Percentiles rank a stretch among this genome's conserved stretches.
Evolutionary conservation across 2,329 filamentous ascomycete species (phyloP).

Genomic region (Myriosclerotinia duriaeana): DNA sequence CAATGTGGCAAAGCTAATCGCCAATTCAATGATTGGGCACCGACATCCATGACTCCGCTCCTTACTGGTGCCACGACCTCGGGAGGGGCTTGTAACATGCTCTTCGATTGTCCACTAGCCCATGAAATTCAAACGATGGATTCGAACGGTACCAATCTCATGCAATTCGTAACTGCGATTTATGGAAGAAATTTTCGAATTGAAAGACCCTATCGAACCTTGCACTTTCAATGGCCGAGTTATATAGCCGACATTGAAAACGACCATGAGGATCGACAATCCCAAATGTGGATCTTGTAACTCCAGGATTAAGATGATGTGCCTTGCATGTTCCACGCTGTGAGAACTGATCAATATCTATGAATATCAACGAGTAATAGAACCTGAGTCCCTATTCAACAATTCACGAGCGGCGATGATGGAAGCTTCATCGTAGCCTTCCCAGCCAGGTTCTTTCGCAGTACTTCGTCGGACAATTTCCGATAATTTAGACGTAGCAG

Average conservation of each 20-base stretch:
- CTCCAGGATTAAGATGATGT: slow-evolving; percentile 28
- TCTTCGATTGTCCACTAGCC: slow-evolving; percentile 18
- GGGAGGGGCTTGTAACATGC: slow-evolving; percentile 21
- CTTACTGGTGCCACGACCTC: slow-evolving; percentile 30
- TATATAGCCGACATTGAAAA: slow-evolving; percentile 5
- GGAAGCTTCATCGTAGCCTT: slow-evolving; percentile 70
- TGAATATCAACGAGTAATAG: slow-evolving; percentile 37
- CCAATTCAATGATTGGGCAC: slow-evolving; percentile 26
- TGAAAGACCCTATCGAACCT: slow-evolving; percentile 16
- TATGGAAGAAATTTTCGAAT: slow-evolving; percentile 16
- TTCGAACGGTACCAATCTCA: slow-evolving; percentile 6
- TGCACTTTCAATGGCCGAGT: slow-evolving; percentile 9
- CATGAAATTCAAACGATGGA: slow-evolving; percentile 9
- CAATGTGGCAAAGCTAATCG: slow-evolving; percentile 26
- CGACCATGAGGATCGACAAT: slow-evolving; percentile 8
- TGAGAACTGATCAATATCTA: slow-evolving; percentile 21
- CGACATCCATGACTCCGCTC: slow-evolving; percentile 23
- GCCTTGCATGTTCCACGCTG: slow-evolving; percentile 26
- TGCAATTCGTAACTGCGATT: slow-evolving; percentile 21
- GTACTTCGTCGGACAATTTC: slow-evolving; percentile 70
- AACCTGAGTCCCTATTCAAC: slow-evolving; percentile 34
- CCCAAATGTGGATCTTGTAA: slow-evolving; percentile 26
- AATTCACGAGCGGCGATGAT: slow-evolving; percentile 66
- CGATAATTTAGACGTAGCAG: slow-evolving; percentile 70
- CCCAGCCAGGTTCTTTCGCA: slow-evolving; percentile 63